phyloP scores from a whole-genome alignment of 2,329 filamentous ascomycete species.

The Pestalotiopsis sp. region DNA sequence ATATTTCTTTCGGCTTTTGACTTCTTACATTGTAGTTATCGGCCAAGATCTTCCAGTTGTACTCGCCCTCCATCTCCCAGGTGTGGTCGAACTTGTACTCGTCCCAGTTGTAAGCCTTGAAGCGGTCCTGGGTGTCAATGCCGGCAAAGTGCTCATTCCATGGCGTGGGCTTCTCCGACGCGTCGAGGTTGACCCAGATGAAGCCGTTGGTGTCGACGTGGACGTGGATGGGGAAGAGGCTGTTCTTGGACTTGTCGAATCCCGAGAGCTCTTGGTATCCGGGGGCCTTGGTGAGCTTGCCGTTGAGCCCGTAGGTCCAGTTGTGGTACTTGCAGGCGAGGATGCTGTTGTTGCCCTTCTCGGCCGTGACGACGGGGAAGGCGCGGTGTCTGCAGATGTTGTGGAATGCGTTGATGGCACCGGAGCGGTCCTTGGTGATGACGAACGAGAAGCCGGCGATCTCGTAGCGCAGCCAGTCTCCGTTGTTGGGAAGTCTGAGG shows the following conservation, averaged over 20 bases:
- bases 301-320: constrained; percentile 61
- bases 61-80: constrained; percentile 40
- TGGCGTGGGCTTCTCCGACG: constrained; percentile 28
- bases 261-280: constrained; percentile 56
- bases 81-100: constrained; percentile 45
- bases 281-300: constrained; percentile 61
- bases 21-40: constrained; percentile 48
- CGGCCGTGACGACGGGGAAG: constrained; percentile 56
- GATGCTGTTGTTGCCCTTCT: constrained; percentile 51
- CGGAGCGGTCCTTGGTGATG: constrained; percentile 46
- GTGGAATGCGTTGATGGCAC: constrained; percentile 59
- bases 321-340: constrained; percentile 64
- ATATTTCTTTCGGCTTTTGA: background rate
- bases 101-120: constrained; percentile 35
- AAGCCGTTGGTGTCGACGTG: constrained; percentile 56
- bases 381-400: constrained; percentile 65
- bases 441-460: constrained; percentile 59
- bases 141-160: constrained; percentile 41
- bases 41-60: constrained; percentile 46
- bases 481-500: constrained; percentile 1
- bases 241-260: constrained; percentile 58
- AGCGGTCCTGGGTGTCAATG: constrained; percentile 35
- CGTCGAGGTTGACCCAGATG: constrained; percentile 56
- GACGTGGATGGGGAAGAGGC: constrained; percentile 56
- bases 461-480: constrained; percentile 56